Conservation (phyloP, 2,329 filamentous ascomycete genomes). For the Cercospora nicotianae region DNA sequence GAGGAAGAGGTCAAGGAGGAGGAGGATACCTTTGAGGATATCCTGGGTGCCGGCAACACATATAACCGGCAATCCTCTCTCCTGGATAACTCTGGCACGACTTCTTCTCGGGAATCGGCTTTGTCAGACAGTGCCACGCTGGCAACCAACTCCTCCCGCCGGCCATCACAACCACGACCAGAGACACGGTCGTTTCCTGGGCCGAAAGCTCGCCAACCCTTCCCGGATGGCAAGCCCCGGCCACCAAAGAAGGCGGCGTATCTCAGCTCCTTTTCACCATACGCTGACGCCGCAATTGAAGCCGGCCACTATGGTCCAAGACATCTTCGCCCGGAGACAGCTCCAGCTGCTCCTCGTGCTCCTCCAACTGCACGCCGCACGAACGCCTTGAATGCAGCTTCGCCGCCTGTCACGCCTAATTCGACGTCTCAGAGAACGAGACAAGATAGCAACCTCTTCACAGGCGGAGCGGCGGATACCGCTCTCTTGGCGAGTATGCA, state of each 20-base stretch:
- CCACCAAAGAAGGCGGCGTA: neutral
- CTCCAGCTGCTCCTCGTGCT: neutral
- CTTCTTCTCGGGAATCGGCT: neutral
- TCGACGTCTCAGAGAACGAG: neutral
- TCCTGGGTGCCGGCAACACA: neutral
- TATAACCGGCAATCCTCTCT: neutral
- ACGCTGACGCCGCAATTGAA: neutral
- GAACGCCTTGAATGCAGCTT: neutral
- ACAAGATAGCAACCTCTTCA: neutral
- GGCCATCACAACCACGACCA: neutral
- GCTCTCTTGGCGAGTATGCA: neutral
- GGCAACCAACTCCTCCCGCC: neutral
- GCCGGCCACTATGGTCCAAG: neutral
- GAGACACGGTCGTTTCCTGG: neutral
- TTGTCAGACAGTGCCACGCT: neutral
- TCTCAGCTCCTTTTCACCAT: neutral
- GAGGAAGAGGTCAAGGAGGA: neutral
- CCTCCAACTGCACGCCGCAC: neutral
- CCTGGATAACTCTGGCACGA: neutral
- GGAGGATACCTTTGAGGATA: neutral
- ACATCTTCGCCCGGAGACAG: neutral
- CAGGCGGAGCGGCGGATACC: neutral
- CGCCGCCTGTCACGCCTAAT: neutral
- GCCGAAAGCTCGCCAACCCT: neutral
- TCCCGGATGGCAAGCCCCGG: neutral